These are phyloP conservation scores for Claviceps lovelessii DNA, from an alignment of 2,329 filamentous ascomycete species.

Conservation along the genomic window DNA sequence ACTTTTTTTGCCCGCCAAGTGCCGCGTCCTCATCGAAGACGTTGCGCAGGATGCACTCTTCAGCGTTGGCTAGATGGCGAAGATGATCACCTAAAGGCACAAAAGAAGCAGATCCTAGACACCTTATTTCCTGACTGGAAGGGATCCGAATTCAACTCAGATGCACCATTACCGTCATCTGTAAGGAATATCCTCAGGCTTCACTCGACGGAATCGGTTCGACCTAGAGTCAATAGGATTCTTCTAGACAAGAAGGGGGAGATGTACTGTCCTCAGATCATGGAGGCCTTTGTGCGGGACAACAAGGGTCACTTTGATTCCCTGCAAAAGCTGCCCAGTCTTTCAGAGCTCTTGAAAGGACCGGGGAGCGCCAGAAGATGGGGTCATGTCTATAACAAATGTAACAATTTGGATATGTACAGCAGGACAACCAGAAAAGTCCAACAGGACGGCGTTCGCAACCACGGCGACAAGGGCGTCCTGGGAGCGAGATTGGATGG, in stretches of 20 bases:
- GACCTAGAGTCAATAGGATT: slow-evolving; percentile 2
- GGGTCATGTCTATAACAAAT: slow-evolving; percentile 1
- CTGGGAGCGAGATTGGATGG: slow-evolving; percentile 3
- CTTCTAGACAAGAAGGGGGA: slow-evolving; percentile 7
- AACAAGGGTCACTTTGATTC: slow-evolving; percentile 17
- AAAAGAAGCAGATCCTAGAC: slow-evolving; percentile 9
- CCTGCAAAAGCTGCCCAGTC: slow-evolving; percentile 14
- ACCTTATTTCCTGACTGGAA: slow-evolving; percentile 16
- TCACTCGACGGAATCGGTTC: slow-evolving; percentile 5
- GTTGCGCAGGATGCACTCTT: slow-evolving; percentile 19
- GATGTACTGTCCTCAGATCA: not conserved
- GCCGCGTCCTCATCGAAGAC: slow-evolving; percentile 6
- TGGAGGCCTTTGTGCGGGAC: slow-evolving; percentile 10
- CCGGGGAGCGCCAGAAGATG: not conserved
- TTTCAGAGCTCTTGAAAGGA: slow-evolving; percentile 9
- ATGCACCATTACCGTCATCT: slow-evolving; percentile 15
- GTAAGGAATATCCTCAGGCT: slow-evolving; percentile 12
- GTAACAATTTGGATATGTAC: slow-evolving; percentile 11
- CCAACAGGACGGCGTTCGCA: not conserved
- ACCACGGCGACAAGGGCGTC: not conserved
- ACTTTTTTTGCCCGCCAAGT: not conserved
- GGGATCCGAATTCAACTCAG: slow-evolving; percentile 13
- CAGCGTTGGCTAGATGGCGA: slow-evolving; percentile 17
- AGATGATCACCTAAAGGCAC: slow-evolving; percentile 14
- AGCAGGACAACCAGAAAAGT: slow-evolving; percentile 3